phyloP scores from a whole-genome alignment of 257 asterid species.

The Ballota nigra region DNA sequence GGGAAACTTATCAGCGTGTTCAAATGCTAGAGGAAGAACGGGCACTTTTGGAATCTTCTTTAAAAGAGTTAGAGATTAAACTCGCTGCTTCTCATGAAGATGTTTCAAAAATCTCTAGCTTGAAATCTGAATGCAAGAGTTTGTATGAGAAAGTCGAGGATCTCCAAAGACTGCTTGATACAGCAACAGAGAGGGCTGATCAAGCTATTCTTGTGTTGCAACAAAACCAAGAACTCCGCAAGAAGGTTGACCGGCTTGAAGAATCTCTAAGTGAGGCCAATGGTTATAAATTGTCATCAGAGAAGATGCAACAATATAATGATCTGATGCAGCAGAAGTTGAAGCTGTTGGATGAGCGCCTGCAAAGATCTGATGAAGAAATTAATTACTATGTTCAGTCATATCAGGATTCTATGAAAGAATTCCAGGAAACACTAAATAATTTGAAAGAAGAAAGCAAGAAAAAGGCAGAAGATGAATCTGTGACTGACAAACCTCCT shows the following conservation, averaged over 20 bases:
- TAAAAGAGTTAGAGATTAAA: constrained; percentile 64
- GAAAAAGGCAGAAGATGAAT: constrained; percentile 40
- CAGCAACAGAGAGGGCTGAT: constrained; percentile 75
- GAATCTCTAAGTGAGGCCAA: constrained; percentile 78
- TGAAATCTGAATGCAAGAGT: constrained; percentile 64
- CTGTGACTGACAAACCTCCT: constrained; percentile 58
- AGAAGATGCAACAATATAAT: constrained; percentile 70
- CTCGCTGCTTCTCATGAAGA: constrained; percentile 73
- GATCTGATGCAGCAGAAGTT: constrained; percentile 81
- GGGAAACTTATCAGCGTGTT: constrained; percentile 61
- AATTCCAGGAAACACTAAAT: constrained; percentile 76
- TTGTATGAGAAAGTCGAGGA: constrained; percentile 72
- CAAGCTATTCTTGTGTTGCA: constrained; percentile 68
- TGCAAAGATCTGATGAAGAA: constrained; percentile 86
- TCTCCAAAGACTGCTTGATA: constrained; percentile 60
- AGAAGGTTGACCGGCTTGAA: constrained; percentile 82
- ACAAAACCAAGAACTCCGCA: constrained; percentile 84
- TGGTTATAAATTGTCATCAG: constrained; percentile 67
- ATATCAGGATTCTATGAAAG: constrained; percentile 85
- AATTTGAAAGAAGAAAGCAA: constrained; percentile 67
- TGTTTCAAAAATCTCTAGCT: constrained; percentile 51
- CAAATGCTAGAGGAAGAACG: constrained; percentile 73
- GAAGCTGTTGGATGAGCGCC: constrained; percentile 74
- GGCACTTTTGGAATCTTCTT: constrained; percentile 51
- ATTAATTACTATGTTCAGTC: constrained; percentile 62